Evolutionary conservation across 441 rosid species (phyloP), one percentile per base, ranked within the genome.

Genomic region (Manihot esculenta): DNA sequence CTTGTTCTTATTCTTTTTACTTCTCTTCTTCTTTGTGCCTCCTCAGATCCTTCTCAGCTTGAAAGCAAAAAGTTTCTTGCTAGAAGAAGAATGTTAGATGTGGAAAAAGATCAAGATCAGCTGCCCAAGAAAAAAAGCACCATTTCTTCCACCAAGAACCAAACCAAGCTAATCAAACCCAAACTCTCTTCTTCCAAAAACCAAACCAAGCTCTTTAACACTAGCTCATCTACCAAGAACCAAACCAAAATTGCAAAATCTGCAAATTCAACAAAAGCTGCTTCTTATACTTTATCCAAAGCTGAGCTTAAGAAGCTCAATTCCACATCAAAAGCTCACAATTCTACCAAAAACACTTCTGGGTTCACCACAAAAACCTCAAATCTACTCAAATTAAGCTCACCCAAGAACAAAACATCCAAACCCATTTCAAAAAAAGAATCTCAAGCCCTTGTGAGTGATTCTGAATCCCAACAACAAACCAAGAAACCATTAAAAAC

Each of bases 341-440:
- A 86, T 50, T 84, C 85, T 5, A 64, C 88, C 72, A 84, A 81
- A 70, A 18, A 79, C 62, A 71, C 35, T 33, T 60, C 83, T 8
- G 61, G 72, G 15, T 11, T 76, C 10, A 61, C 66, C 45, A 85
- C 83, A 68, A 83, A 88, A 69, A 33, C 78, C 69, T 61, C 84
- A 78, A 89, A 94, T 94, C 88, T 84, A 10, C 76, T 83, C 79
- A 88, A 88, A 77, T 64, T 74, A 62, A 73, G 57, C 69, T 57
- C 84, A n/a, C 53, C 84, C 81, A 86, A 86, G 55, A 85, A 86
- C 91, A 87, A 90, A 81, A 86, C 91, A 55, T 73, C 82, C 41
- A 82, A 76, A 76, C 56, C 81, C 49, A 53, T 70, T 26, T 63
- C 87, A 68, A 66, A 74, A 7, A 82, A 80, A 58, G 76, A 64